Percentiles rank a stretch among this genome's conserved stretches.
Conservation (phyloP, 306 rosid species). For the Fragaria nilgerrensis region DNA sequence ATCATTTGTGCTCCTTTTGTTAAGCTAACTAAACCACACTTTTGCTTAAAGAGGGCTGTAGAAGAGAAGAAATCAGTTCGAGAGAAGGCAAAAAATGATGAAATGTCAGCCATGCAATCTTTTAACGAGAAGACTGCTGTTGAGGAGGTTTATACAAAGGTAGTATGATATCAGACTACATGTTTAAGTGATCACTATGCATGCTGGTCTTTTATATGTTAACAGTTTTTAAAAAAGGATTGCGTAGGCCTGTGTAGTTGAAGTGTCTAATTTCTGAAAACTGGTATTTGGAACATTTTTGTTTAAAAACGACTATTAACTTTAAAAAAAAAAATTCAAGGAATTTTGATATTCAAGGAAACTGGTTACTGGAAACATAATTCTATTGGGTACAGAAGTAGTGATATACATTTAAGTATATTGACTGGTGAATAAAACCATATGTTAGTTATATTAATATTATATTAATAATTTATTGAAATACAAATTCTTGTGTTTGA, state of each 20-base stretch:
- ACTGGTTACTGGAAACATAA: background rate
- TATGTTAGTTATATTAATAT: background rate
- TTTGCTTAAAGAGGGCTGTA: slow-evolving; percentile 63
- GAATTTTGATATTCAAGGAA: background rate
- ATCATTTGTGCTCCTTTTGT: background rate
- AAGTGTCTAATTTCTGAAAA: background rate
- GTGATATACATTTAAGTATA: background rate
- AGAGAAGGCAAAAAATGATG: slow-evolving; percentile 69
- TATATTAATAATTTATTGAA: background rate
- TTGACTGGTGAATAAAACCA: background rate
- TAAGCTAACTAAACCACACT: slow-evolving; percentile 14
- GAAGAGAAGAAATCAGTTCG: slow-evolving; percentile 74
- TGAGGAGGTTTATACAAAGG: slow-evolving; percentile 76
- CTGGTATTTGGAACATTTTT: background rate
- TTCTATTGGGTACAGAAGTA: background rate
- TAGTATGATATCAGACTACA: slow-evolving; percentile 23
- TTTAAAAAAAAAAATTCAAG: background rate
- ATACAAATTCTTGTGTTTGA: background rate
- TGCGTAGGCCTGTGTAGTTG: background rate
- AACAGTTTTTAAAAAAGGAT: too few species aligned
- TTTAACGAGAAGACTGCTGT: slow-evolving; percentile 63
- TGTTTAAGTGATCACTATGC: background rate
- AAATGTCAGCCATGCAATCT: slow-evolving; percentile 72
- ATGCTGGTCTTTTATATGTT: background rate
- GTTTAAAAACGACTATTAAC: background rate